A percentile compares a stretch with the other conserved stretches of the same genome.
Conservation (phyloP, 768 basidiomycete species). For the Suillus clintonianus region DNA sequence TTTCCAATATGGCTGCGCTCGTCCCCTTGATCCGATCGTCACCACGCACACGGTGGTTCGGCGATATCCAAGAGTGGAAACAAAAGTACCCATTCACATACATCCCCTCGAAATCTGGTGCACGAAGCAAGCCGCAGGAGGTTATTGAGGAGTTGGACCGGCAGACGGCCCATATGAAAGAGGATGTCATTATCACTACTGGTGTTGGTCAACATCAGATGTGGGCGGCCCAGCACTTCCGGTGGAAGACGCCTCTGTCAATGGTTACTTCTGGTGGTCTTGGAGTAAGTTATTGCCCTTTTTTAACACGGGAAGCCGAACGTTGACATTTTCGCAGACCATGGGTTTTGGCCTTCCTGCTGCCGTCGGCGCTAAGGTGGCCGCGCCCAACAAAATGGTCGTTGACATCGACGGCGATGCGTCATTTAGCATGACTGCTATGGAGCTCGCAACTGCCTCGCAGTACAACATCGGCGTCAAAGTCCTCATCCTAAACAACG, state of each 20-base stretch:
- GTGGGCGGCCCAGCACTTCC: conserved; percentile 96
- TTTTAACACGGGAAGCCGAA: background rate
- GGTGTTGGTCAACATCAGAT: conserved; percentile 99
- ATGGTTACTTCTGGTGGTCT: conserved; percentile 95
- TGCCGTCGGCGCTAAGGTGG: conserved; percentile 96
- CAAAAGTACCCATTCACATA: conserved; percentile 87
- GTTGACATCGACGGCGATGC: conserved; percentile 98
- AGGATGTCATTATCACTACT: conserved; percentile 85
- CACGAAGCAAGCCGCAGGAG: conserved; percentile 92
- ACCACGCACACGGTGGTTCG: conserved; percentile 80
- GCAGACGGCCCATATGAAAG: conserved; percentile 79
- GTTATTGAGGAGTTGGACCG: conserved; percentile 90
- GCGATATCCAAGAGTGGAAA: conserved; percentile 85
- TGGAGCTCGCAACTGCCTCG: conserved; percentile 95
- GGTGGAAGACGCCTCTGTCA: conserved; percentile 85
- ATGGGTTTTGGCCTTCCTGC: conserved; percentile 98
- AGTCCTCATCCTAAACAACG: conserved; percentile 90
- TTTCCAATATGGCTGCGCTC: conserved; percentile 76
- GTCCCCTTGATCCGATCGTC: conserved; percentile 73
- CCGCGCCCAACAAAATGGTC: conserved; percentile 89
- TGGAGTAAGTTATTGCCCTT: conserved; percentile 61
- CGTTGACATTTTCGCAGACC: conserved; percentile 51
- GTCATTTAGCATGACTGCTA: conserved; percentile 98
- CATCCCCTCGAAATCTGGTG: conserved; percentile 51
- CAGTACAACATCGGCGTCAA: conserved; percentile 95